Evolutionary conservation across 73 alveolate genomes (phyloP), one percentile per base, ranked within the genome.

Genomic region (Uronychia setigera): DNA sequence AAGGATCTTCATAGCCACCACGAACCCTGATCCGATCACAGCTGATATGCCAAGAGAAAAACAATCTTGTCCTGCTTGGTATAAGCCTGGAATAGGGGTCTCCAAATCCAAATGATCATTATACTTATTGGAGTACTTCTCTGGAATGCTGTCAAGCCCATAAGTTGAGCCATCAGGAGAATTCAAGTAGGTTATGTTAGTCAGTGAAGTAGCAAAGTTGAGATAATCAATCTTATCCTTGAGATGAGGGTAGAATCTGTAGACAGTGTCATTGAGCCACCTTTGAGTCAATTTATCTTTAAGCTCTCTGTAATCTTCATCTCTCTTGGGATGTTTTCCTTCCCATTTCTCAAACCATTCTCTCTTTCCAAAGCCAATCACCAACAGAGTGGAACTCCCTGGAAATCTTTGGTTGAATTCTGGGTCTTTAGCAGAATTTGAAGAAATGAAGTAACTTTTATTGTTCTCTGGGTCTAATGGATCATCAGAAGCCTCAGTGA

Each of bases 151-250:
- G 29, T 25, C 30, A 46, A 79, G 58, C 9, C 85, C 85, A 79
- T 79, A 79, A 26, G 46, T 34, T 27, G 85, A 79, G 5, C 67
- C 67, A 19, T 46, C 19, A 32, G 32, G 35, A 14, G 77, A 74
- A 35, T 79, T 79, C 46, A 35, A 34, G 33, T 79, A 79, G 0
- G 85, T 79, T 46, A 35, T 79, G 79, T 79, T 79, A 26, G 85
- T 79, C 27, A 79, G 60, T 29, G 67, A 35, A 0, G 76, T 79
- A 30, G 77, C 85, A 32, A 79, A 46, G 32, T 79, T 34, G 0
- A 79, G 32, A n/a, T 31, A 79, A 29, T 79, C 85, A 79, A 79
- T 27, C n/a, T 79, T 79, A n/a, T 34, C 85, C 76, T 34, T 32
- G 0, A 79, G 13, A 13, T 79, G 60, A 29, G 85, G 85, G 34